Base-by-base conservation (phyloP, 495 filamentous ascomycete genomes). In the Geoglossum glabrum region DNA sequence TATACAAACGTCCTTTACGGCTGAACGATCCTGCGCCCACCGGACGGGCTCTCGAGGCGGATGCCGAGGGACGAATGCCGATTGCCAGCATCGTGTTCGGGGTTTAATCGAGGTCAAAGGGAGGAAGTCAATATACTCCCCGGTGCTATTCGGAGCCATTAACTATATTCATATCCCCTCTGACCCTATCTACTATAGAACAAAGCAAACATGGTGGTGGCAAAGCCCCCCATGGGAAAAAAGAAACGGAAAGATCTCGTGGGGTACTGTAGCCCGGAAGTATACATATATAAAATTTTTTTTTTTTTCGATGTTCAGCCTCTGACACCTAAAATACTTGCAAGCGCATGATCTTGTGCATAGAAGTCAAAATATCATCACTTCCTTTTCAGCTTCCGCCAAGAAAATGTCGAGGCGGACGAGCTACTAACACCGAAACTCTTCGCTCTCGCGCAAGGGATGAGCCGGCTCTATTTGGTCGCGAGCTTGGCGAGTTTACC, bases 401-500 rank as follows among this genome's bases (percentile, higher is more conserved):
- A 40, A 15, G 4, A 4, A 5, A 15, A 40, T 15, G 36, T 3
- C 13, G 17, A 40, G n/a, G 2, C 13, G 2, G 3, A 7, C 17
- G 36, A 40, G 6, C 36, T 2, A 40, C 3, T 40, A 15, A 8
- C 17, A 21, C 40, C 40, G 40, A 21, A 19, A 45, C n/a, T 1
- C 17, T 21, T 21, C n/a, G n/a, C 4, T 45, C n/a, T 21, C n/a
- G 40, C 3, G 40, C 13, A 21, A 9, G n/a, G 40, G 10, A 45
- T 33, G 31, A 38, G 21, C 8, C 17, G 13, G n/a, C 30, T 38
- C 31, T 56, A 56, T 17, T 38, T 56, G 11, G 54, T 9, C 10
- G 31, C 31, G 23, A 45, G n/a, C 34, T 64, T 61, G 9, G 43
- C 31, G 5, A 47, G 31, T 11, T 67, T 54, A 51, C 66, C 72